Percentiles rank a stretch among this genome's conserved stretches.
These are phyloP conservation scores for Silene conica DNA, from an alignment of 148 eudicot species.

Conservation along the genomic window DNA sequence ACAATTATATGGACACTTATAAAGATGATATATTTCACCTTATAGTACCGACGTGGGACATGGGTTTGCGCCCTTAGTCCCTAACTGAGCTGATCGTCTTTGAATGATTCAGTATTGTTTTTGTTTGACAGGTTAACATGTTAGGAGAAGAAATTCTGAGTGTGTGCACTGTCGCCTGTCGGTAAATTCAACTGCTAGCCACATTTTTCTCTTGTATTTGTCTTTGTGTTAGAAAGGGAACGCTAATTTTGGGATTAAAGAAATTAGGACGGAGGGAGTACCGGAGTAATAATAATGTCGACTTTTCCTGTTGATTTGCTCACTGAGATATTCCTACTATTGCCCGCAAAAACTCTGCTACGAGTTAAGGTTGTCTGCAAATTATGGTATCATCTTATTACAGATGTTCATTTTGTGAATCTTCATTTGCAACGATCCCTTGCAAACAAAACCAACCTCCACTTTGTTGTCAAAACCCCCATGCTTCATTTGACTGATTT, in stretches of 20 bases:
- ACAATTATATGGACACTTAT: no score
- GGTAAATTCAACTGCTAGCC: not conserved
- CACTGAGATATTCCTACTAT: constrained; percentile 5
- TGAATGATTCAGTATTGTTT: not conserved
- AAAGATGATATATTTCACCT: no score
- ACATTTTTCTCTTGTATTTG: not conserved
- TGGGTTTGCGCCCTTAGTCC: no score
- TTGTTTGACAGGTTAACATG: not conserved
- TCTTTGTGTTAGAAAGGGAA: not conserved
- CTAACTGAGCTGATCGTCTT: no score
- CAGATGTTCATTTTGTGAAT: constrained; percentile 1
- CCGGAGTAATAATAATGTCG: not conserved
- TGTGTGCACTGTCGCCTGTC: not conserved
- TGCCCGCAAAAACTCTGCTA: constrained; percentile 19
- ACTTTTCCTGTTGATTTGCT: constrained; percentile 10
- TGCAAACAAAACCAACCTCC: constrained; percentile 16
- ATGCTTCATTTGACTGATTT: constrained; percentile 17
- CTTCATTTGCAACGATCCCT: constrained; percentile 18
- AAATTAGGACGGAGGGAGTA: not conserved
- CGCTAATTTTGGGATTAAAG: not conserved
- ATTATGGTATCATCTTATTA: constrained; percentile 20
- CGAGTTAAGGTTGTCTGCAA: constrained; percentile 21
- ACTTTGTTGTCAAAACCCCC: constrained; percentile 9
- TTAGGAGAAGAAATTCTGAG: not conserved
- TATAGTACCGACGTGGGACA: no score